phyloP scores from a whole-genome alignment of 2,329 filamentous ascomycete species.

The Thelonectria olida region DNA sequence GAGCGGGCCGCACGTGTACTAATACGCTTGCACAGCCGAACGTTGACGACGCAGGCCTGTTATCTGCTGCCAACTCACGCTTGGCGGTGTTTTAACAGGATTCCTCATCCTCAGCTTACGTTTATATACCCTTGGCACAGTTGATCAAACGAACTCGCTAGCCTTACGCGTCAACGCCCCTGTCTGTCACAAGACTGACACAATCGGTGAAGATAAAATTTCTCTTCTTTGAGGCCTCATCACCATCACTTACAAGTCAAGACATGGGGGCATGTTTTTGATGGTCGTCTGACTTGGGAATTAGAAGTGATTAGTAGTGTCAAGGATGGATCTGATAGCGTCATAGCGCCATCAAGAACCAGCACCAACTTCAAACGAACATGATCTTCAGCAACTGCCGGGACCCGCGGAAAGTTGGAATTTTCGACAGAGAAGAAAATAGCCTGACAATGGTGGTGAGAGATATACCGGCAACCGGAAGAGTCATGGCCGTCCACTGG shows the following conservation, averaged over 20 bases:
- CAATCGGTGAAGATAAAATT: too few species aligned
- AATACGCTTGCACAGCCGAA: conserved; percentile 9
- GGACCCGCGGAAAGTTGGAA: conserved; percentile 9
- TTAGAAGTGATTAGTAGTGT: background rate
- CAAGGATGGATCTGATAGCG: conserved; percentile 8
- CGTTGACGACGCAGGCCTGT: conserved; percentile 17
- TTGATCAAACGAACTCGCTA: too few species aligned
- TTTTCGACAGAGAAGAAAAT: background rate
- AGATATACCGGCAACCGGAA: background rate
- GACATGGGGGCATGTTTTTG: background rate
- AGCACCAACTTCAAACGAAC: background rate
- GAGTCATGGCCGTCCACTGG: background rate
- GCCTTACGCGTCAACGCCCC: too few species aligned
- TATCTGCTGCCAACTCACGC: conserved; percentile 10
- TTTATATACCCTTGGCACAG: background rate
- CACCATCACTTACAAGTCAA: background rate
- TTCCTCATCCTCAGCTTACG: background rate
- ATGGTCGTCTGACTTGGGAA: conserved; percentile 22
- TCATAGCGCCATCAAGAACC: conserved; percentile 10
- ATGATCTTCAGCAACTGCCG: conserved; percentile 15
- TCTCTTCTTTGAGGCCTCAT: background rate
- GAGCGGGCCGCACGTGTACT: background rate
- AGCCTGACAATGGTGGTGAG: background rate
- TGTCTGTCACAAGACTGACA: background rate
- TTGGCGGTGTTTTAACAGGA: background rate